phyloP scores from a whole-genome alignment of 2,329 filamentous ascomycete species.

The Sporothrix euskadiensis region DNA sequence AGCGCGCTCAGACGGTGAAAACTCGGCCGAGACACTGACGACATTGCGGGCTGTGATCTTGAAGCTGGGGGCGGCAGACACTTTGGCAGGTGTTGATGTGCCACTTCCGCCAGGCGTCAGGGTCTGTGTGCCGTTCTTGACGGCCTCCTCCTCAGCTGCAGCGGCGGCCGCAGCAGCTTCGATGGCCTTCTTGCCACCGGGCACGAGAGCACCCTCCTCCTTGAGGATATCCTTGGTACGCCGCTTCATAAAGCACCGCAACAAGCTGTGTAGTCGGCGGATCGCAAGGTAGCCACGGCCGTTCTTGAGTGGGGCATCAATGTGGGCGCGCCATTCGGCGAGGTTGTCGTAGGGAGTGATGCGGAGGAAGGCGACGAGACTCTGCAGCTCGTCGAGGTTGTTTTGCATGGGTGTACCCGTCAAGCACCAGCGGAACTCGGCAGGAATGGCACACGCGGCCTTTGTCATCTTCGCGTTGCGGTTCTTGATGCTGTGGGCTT shows the following conservation, averaged over 20 bases:
- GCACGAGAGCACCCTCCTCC: slow-evolving; percentile 76
- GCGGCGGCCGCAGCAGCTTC: slow-evolving; percentile 44
- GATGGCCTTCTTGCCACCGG: slow-evolving; percentile 63
- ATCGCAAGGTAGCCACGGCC: slow-evolving; percentile 89
- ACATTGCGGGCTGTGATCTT: slow-evolving; percentile 91
- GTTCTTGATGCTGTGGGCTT: slow-evolving; percentile 98
- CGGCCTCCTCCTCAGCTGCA: slow-evolving; percentile 32
- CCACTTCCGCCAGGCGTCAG: neutral
- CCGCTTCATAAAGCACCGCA: slow-evolving; percentile 98
- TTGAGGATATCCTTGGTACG: slow-evolving; percentile 96
- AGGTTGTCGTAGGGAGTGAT: slow-evolving; percentile 91
- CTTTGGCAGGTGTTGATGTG: slow-evolving; percentile 32
- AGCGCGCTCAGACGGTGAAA: slow-evolving; percentile 74
- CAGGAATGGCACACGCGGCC: slow-evolving; percentile 79
- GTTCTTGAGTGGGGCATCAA: slow-evolving; percentile 84
- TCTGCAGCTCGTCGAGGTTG: slow-evolving; percentile 94
- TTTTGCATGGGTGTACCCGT: slow-evolving; percentile 98
- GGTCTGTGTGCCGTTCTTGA: slow-evolving; percentile 47
- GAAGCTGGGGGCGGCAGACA: slow-evolving; percentile 60
- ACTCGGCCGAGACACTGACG: slow-evolving; percentile 73
- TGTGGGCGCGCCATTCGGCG: slow-evolving; percentile 85
- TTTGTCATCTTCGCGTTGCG: slow-evolving; percentile 94
- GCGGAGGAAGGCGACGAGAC: slow-evolving; percentile 84
- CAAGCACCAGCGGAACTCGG: slow-evolving; percentile 92
- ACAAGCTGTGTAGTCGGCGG: slow-evolving; percentile 75